Conservation (phyloP, 2,329 filamentous ascomycete genomes). For the Plectosphaerella cucumerina region DNA sequence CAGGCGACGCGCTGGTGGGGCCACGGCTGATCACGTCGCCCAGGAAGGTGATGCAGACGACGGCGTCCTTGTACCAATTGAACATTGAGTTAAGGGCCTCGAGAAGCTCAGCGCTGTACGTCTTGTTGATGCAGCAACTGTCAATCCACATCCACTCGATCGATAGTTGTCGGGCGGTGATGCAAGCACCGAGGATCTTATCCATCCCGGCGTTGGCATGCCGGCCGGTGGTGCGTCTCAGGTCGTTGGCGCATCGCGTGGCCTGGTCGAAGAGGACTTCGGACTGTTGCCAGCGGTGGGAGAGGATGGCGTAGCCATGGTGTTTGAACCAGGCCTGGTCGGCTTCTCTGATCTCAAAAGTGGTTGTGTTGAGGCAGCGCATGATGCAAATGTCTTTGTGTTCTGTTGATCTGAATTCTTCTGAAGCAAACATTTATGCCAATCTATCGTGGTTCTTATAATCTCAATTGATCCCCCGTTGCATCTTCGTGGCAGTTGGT, state of each 20-base stretch:
- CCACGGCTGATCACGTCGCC: slow-evolving; percentile 6
- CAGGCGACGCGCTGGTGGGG: no score
- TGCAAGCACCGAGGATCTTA: slow-evolving; percentile 13
- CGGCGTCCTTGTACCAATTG: slow-evolving; percentile 12
- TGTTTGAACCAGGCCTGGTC: no score
- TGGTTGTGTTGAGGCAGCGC: no score
- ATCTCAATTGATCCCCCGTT: no score
- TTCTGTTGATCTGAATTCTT: no score
- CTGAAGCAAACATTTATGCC: no score
- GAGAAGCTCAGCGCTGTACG: not conserved
- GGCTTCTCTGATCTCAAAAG: no score
- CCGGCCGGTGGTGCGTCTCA: not conserved
- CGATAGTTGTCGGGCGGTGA: not conserved
- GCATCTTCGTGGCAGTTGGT: no score
- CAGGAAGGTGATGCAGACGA: slow-evolving; percentile 14
- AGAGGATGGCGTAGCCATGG: slow-evolving; percentile 14
- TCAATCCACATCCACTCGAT: slow-evolving; percentile 1
- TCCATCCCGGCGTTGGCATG: slow-evolving; percentile 1
- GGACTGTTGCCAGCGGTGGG: slow-evolving; percentile 11
- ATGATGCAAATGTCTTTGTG: no score
- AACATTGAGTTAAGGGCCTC: slow-evolving; percentile 14
- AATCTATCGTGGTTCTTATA: no score
- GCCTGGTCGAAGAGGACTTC: slow-evolving; percentile 10
- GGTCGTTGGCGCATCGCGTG: not conserved
- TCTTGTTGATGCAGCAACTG: slow-evolving; percentile 5